Evolutionary conservation across 1,139 yeast species (phyloP).

Genomic region (Yamadazyma atmosphaerica): DNA sequence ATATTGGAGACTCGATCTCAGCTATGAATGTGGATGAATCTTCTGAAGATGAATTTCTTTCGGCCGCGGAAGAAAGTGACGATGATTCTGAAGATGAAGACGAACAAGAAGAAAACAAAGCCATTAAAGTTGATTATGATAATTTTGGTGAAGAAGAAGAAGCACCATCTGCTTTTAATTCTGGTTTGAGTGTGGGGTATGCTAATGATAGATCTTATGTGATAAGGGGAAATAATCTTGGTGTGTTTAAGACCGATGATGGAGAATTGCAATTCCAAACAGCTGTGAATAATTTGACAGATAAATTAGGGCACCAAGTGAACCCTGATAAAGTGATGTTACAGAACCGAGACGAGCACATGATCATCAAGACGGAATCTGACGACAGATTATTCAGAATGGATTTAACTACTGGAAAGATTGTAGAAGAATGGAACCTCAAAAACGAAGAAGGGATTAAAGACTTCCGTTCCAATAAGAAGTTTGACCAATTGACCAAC

Average conservation of each 20-base stretch:
- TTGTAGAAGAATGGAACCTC: conserved; percentile 80
- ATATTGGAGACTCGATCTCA: conserved; percentile 28
- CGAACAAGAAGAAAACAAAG: conserved; percentile 13
- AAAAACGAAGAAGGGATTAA: conserved; percentile 39
- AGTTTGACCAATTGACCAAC: conserved; percentile 69
- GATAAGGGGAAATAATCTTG: conserved; percentile 74
- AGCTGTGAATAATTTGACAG: conserved; percentile 62
- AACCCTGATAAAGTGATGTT: conserved; percentile 70
- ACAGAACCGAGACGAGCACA: conserved; percentile 67
- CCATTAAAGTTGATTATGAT: conserved; percentile 1
- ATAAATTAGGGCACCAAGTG: conserved; percentile 52
- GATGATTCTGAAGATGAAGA: conserved; percentile 19
- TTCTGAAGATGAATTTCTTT: conserved; percentile 16
- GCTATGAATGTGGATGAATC: conserved; percentile 27
- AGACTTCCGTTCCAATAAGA: conserved; percentile 65
- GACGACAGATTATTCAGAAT: conserved; percentile 54
- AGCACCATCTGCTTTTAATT: conserved; percentile 42
- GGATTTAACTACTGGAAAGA: conserved; percentile 78
- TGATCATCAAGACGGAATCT: conserved; percentile 61
- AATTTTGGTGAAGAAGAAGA: conserved; percentile 1
- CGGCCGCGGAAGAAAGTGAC: conserved; percentile 14
- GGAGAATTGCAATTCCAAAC: conserved; percentile 61
- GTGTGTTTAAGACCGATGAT: conserved; percentile 68
- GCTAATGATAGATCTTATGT: conserved; percentile 74
- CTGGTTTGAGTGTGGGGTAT: conserved; percentile 68